A percentile compares a stretch with the other conserved stretches of the same genome.
Conservation (phyloP, 352 stramenopile genomes). For the Globisporangium radiosum region DNA sequence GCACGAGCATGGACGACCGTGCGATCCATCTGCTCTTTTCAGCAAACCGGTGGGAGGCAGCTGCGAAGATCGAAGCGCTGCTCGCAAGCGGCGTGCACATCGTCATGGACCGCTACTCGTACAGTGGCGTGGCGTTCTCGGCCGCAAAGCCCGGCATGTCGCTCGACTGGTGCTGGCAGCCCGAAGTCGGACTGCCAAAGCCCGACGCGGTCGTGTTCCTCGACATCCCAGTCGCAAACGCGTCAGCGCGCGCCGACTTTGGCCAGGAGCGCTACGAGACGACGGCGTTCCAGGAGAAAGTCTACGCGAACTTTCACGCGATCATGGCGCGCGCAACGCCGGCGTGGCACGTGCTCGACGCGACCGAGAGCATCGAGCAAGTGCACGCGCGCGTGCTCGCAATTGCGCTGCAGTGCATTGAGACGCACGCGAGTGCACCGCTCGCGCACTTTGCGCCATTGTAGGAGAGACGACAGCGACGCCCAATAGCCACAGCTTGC, state of each 20-base stretch:
- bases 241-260: slow-evolving; percentile 88
- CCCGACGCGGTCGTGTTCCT: slow-evolving; percentile 98
- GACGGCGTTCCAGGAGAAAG: slow-evolving; percentile 79
- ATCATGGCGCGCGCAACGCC: slow-evolving; percentile 40
- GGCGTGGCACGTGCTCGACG: slow-evolving; percentile 76
- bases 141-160: slow-evolving; percentile 91
- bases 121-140: slow-evolving; percentile 98
- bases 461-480: no score
- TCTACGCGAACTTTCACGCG: slow-evolving; percentile 74
- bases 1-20: slow-evolving; percentile 91
- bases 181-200: slow-evolving; percentile 94
- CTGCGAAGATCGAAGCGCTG: slow-evolving; percentile 55
- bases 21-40: slow-evolving; percentile 99
- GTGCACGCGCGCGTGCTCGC: slow-evolving; percentile 55
- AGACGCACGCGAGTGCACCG: slow-evolving; percentile 15
- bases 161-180: slow-evolving; percentile 97
- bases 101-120: slow-evolving; percentile 96
- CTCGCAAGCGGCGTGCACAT: slow-evolving; percentile 86
- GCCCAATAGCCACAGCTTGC: no score
- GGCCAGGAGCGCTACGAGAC: slow-evolving; percentile 91
- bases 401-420: slow-evolving; percentile 49
- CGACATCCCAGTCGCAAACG: slow-evolving; percentile 91
- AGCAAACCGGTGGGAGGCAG: slow-evolving; percentile 98
- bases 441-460: slow-evolving; percentile 32
- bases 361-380: slow-evolving; percentile 66